These are phyloP conservation scores for Cercospora zeina DNA, from an alignment of 2,329 filamentous ascomycete species.

Conservation along the genomic window DNA sequence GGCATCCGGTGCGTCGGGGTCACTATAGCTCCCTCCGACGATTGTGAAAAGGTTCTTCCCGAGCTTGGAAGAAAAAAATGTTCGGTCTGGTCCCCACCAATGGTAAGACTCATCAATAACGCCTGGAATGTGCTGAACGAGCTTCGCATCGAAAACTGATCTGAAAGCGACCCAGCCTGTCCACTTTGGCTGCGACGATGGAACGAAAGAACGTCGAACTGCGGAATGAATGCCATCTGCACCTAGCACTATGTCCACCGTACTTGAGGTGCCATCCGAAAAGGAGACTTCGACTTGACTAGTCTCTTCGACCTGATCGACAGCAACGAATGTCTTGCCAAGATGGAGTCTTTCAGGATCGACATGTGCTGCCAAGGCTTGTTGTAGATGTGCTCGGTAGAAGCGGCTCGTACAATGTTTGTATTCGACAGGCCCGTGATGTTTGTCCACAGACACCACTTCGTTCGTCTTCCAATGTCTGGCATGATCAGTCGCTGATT, in stretches of 20 bases:
- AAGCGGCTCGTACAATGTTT: constrained; percentile 42
- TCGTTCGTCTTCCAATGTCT: constrained; percentile 45
- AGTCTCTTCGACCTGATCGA: constrained; percentile 11
- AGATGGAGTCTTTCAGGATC: constrained; percentile 39
- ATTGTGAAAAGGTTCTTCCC: constrained; percentile 39
- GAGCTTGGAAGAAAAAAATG: constrained; percentile 39
- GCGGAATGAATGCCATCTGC: constrained; percentile 46
- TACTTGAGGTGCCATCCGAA: constrained; percentile 36
- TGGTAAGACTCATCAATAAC: constrained; percentile 43
- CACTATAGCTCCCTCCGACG: constrained; percentile 35
- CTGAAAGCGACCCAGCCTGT: constrained; percentile 44
- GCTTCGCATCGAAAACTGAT: constrained; percentile 41
- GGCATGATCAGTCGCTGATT: constrained; percentile 1
- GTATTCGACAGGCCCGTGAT: constrained; percentile 37
- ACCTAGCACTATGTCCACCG: constrained; percentile 40
- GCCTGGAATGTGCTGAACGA: constrained; percentile 39
- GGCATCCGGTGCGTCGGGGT: constrained; percentile 21
- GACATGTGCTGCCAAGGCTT: constrained; percentile 39
- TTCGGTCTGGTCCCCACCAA: constrained; percentile 35
- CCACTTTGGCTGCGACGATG: constrained; percentile 40
- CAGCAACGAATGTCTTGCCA: constrained; percentile 34
- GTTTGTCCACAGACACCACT: constrained; percentile 39
- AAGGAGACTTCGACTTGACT: constrained; percentile 37
- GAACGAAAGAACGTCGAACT: constrained; percentile 35
- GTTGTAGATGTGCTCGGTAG: constrained; percentile 43